These are phyloP conservation scores for Endocalyx cinctus DNA, from an alignment of 2,329 filamentous ascomycete species.

Conservation along the genomic window DNA sequence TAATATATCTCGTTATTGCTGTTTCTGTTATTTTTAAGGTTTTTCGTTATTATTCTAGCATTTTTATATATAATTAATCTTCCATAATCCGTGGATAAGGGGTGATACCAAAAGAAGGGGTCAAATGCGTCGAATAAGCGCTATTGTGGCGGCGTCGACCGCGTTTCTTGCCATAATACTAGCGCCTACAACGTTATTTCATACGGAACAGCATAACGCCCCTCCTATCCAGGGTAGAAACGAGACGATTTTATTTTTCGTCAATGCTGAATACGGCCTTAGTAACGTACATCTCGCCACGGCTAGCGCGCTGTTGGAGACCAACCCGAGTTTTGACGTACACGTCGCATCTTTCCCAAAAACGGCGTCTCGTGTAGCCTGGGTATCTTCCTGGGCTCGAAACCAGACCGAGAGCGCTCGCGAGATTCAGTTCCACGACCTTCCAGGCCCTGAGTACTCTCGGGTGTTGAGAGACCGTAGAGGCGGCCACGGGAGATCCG, in stretches of 20 bases:
- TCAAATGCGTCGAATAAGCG: neutral
- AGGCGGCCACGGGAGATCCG: neutral
- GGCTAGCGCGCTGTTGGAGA: constrained; percentile 27
- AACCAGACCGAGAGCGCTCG: neutral
- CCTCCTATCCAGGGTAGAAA: too few relatives aligned
- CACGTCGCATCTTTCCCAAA: constrained; percentile 31
- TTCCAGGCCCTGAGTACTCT: neutral
- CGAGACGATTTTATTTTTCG: constrained; percentile 30
- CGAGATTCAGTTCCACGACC: neutral
- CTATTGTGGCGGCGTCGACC: neutral
- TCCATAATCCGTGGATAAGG: neutral
- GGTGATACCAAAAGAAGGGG: neutral
- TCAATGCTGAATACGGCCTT: constrained; percentile 27
- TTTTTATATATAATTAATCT: neutral
- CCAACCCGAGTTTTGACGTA: constrained; percentile 26
- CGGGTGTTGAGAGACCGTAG: neutral
- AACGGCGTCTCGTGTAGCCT: neutral
- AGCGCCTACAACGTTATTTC: neutral
- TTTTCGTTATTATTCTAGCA: neutral
- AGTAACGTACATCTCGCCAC: constrained; percentile 34
- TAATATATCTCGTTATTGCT: neutral
- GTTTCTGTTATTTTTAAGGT: neutral
- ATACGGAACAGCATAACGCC: neutral
- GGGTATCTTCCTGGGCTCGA: neutral
- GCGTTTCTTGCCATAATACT: neutral